Conservation (phyloP, 1,284 basidiomycete species). For the Cryptococcus floricola region DNA sequence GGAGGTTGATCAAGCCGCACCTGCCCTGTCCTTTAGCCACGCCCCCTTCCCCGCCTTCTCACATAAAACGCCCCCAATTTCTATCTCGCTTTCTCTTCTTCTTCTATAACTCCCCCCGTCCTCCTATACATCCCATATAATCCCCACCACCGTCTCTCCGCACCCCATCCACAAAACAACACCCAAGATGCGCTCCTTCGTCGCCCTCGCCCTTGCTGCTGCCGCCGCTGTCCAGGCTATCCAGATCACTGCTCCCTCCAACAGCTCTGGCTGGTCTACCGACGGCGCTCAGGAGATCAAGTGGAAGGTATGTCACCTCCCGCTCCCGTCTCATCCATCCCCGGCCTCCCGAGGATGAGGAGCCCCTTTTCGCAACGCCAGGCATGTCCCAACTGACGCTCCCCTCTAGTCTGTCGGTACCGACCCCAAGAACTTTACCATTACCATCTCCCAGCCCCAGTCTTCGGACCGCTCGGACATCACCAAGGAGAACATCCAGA, state of each 20-base stretch:
- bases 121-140: no score
- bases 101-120: no score
- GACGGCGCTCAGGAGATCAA: slow-evolving; percentile 27
- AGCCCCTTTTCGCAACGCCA: not conserved
- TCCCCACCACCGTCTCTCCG: not conserved
- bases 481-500: slow-evolving; percentile 22
- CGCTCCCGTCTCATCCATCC: not conserved
- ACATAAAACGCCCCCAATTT: no score
- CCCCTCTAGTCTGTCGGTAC: slow-evolving; percentile 30
- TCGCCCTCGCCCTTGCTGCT: slow-evolving; percentile 20
- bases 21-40: no score
- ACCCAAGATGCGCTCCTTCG: slow-evolving; percentile 3
- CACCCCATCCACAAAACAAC: not conserved
- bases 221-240: slow-evolving; percentile 17
- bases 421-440: slow-evolving; percentile 35
- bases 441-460: slow-evolving; percentile 30
- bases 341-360: not conserved
- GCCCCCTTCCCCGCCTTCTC: no score
- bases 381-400: slow-evolving; percentile 2
- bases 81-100: no score
- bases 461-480: slow-evolving; percentile 25
- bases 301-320: slow-evolving; percentile 28
- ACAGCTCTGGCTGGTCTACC: slow-evolving; percentile 26
- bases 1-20: no score
- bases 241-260: slow-evolving; percentile 32